Evolutionary conservation across 805 yeast species (phyloP), one percentile per base, ranked within the genome.

Genomic region (Candida vartiovaarae): DNA sequence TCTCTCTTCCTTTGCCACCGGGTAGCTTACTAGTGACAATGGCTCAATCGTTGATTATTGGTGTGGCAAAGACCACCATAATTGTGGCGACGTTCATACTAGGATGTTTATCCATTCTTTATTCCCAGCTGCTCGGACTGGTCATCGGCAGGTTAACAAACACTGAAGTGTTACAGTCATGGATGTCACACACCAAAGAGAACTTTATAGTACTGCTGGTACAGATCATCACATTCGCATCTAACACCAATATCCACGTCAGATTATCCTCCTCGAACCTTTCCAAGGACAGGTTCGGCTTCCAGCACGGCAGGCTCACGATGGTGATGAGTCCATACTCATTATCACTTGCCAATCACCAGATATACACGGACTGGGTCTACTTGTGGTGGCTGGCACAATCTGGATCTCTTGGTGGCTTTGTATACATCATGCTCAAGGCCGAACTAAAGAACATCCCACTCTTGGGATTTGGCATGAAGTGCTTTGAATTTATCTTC

Each of bases 321-420:
- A 44, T 65, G 3, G 45, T 52, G 9, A 54, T 82, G 36, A 61
- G 68, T 6, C 75, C 75, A 23, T 72, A 79, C 34, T 72, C 85
- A 0, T 72, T 91, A 2, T 60, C 83, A 38, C 81, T 90, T 32
- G 78, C 93, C n/a, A 91, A 91, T 59, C 98, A 91, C 63, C 97
- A 90, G 65, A 82, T 91, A 25, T 91, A 91, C 61, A 80, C 91
- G 4, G 99, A 91, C 61, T 91, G 99, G 99, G 71, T 84, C 8
- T 89, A 77, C 54, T 53, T 88, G 43, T 91, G 99, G 99, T 91
- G 86, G 78, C 47, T 85, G 23, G 69, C 85, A 0, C 84, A 86
- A 60, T 73, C 89, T 5, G 76, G 87, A 9, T 62, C 71, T n/a
- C 62, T 81, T 36, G 76, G 82, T 7, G 84, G 83, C 33, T 71